phyloP scores from a whole-genome alignment of 129 eudicot genomes.

The Escallonia rubra region DNA sequence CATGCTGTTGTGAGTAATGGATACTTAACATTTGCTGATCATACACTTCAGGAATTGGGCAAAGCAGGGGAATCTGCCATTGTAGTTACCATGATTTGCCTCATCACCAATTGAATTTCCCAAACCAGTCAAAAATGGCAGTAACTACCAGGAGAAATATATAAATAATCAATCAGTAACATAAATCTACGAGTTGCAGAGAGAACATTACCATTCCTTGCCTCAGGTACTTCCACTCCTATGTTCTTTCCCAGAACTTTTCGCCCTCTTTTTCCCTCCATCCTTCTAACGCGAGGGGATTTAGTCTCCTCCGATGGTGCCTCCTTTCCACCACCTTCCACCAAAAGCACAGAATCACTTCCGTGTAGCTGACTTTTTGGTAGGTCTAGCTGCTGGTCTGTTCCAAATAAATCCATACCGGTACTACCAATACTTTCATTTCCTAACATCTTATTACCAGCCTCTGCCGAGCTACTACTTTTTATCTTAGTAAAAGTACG shows the following conservation, averaged over 20 bases:
- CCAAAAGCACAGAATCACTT: slow-evolving; percentile 11
- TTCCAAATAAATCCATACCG: slow-evolving; percentile 8
- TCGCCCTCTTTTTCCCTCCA: slow-evolving; percentile 9
- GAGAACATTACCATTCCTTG: slow-evolving; percentile 17
- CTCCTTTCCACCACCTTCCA: slow-evolving; percentile 26
- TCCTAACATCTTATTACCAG: slow-evolving; percentile 14
- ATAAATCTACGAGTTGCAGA: not conserved
- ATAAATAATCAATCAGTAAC: too few species aligned
- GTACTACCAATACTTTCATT: slow-evolving; percentile 4
- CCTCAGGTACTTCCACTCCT: slow-evolving; percentile 14
- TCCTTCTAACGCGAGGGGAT: slow-evolving; percentile 5
- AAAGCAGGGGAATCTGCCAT: too few species aligned
- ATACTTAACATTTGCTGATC: too few species aligned
- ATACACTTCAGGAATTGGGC: too few species aligned
- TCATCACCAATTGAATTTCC: too few species aligned
- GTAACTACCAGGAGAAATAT: too few species aligned
- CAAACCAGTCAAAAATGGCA: too few species aligned
- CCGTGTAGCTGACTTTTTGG: slow-evolving; percentile 8
- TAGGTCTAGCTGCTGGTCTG: slow-evolving; percentile 6
- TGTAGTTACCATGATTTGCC: too few species aligned
- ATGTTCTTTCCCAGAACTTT: slow-evolving; percentile 11
- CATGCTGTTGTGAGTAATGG: too few species aligned
- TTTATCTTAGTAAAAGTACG: not conserved
- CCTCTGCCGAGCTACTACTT: not conserved
- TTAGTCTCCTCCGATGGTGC: slow-evolving; percentile 5